These are phyloP conservation scores for Drosera spatulata DNA, from an alignment of 179 eudicot species.

Conservation along the genomic window DNA sequence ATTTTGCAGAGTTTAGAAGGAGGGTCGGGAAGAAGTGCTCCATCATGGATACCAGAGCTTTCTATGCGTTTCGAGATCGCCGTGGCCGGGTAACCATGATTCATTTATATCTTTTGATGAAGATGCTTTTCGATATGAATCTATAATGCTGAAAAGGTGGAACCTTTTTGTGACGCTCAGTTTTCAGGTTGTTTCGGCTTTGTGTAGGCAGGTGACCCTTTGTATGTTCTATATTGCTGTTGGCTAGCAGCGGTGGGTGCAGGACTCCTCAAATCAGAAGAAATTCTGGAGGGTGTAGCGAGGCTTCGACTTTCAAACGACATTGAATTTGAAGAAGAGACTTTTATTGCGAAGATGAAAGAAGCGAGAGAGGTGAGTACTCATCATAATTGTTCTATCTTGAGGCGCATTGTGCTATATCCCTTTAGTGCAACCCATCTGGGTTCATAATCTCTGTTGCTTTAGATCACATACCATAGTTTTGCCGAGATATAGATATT, in stretches of 20 bases:
- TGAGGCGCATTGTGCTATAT: background rate
- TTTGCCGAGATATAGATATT: too few relatives aligned
- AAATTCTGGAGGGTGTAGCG: constrained; percentile 84
- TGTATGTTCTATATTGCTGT: constrained; percentile 73
- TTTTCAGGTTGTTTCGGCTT: background rate
- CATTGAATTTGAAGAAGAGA: constrained; percentile 89
- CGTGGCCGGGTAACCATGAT: constrained; percentile 37
- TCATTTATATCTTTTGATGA: too few relatives aligned
- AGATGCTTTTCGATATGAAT: too few relatives aligned
- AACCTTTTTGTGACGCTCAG: background rate
- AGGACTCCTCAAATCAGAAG: constrained; percentile 92
- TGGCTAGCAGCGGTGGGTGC: constrained; percentile 98
- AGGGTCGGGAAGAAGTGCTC: constrained; percentile 71
- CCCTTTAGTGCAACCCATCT: too few relatives aligned
- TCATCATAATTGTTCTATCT: background rate
- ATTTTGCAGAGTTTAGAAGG: constrained; percentile 72
- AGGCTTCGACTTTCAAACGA: constrained; percentile 72
- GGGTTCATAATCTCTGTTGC: too few relatives aligned
- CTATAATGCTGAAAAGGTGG: background rate
- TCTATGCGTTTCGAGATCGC: constrained; percentile 54
- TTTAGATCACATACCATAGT: too few relatives aligned
- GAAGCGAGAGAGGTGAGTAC: constrained; percentile 76
- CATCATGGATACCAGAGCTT: constrained; percentile 58
- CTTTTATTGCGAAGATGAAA: constrained; percentile 65
- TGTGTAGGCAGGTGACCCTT: constrained; percentile 57